A percentile compares a stretch with the other conserved stretches of the same genome.
phyloP scores from a whole-genome alignment of 2,329 filamentous ascomycete species.

The Sporothrix euskadiensis region DNA sequence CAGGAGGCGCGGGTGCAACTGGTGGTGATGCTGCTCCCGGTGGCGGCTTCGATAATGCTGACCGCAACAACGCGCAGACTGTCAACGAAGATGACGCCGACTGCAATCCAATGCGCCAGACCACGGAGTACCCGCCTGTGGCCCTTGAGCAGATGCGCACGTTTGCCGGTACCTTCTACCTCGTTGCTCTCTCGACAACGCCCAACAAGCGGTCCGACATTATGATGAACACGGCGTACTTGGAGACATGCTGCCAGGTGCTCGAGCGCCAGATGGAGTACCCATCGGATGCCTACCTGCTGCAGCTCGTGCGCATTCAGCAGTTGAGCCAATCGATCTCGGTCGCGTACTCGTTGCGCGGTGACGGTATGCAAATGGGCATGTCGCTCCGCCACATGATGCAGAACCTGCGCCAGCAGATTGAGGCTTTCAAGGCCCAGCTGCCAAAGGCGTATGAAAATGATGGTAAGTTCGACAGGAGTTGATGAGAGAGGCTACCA shows the following conservation, averaged over 20 bases:
- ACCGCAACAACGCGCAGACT: background rate
- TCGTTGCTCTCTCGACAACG: slow-evolving; percentile 48
- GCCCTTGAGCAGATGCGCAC: slow-evolving; percentile 47
- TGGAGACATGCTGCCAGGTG: slow-evolving; percentile 47
- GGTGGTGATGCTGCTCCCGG: background rate
- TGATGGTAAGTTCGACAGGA: slow-evolving; percentile 15
- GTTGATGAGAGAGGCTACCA: background rate
- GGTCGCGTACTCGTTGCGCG: slow-evolving; percentile 42
- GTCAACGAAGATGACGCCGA: background rate
- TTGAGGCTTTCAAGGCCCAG: slow-evolving; percentile 38
- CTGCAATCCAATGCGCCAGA: background rate
- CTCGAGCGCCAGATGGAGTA: slow-evolving; percentile 47
- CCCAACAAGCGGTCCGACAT: slow-evolving; percentile 50
- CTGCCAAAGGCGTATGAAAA: slow-evolving; percentile 18
- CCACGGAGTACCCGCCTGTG: slow-evolving; percentile 15
- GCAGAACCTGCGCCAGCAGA: slow-evolving; percentile 47
- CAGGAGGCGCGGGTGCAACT: background rate
- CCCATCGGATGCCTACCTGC: slow-evolving; percentile 47
- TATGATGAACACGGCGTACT: slow-evolving; percentile 49
- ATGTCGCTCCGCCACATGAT: slow-evolving; percentile 47
- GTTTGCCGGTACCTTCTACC: slow-evolving; percentile 52
- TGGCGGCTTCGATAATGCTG: background rate
- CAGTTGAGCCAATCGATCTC: slow-evolving; percentile 52
- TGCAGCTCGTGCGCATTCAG: slow-evolving; percentile 51
- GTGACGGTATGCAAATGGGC: slow-evolving; percentile 36